A percentile compares a stretch with the other conserved stretches of the same genome.
These are phyloP conservation scores for Lipomyces yamadae DNA, from an alignment of 805 yeast genomes.

Conservation along the genomic window DNA sequence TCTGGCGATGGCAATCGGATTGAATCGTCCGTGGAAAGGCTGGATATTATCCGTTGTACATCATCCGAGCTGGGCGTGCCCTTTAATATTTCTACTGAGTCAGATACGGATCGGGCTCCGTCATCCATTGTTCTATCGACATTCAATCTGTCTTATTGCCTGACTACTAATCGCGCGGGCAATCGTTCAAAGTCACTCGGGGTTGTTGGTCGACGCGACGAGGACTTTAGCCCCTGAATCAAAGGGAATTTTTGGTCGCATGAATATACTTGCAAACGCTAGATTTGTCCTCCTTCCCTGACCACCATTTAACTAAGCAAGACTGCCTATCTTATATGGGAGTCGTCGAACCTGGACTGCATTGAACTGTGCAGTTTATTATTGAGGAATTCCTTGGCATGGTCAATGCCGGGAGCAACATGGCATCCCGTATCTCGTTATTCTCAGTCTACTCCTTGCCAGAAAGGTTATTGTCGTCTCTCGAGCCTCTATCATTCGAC, in stretches of 20 bases:
- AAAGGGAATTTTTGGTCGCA: too few relatives aligned
- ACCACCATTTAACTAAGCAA: too few relatives aligned
- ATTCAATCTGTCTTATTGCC: background rate
- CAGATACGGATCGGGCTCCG: background rate
- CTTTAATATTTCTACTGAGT: background rate
- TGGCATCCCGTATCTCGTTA: conserved; percentile 10
- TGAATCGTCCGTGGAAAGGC: background rate
- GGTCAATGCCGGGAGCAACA: background rate
- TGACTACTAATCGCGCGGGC: too few relatives aligned
- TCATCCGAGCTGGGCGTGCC: background rate
- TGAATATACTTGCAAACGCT: too few relatives aligned
- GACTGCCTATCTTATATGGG: too few relatives aligned
- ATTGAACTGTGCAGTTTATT: too few relatives aligned
- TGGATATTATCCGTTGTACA: background rate
- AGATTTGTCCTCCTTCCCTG: too few relatives aligned
- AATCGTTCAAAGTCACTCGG: too few relatives aligned
- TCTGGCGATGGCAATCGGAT: conserved; percentile 6
- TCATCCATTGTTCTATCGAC: background rate
- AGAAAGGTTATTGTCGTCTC: conserved; percentile 20
- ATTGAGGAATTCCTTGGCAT: too few relatives aligned
- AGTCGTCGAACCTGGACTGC: too few relatives aligned
- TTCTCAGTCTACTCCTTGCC: conserved; percentile 30
- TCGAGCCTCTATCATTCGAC: conserved; percentile 15
- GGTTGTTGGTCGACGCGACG: too few relatives aligned
- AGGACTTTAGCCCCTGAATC: background rate